Evolutionary conservation across 306 rosid species (phyloP).

Genomic region (Begonia peltatifolia): DNA sequence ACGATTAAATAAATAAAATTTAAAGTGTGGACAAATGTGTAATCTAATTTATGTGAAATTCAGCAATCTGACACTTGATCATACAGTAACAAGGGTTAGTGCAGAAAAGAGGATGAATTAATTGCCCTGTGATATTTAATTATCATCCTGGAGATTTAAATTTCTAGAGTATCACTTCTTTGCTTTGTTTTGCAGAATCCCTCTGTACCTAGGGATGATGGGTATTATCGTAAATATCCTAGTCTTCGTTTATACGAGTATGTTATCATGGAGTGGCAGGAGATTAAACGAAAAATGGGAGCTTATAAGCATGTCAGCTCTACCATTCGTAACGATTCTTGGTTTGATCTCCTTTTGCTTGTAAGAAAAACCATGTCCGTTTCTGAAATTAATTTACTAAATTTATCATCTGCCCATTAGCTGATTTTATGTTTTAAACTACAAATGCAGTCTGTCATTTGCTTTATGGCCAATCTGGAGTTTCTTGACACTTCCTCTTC

Average conservation of each 20-base stretch:
- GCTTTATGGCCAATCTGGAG: slow-evolving; percentile 98
- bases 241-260: slow-evolving; percentile 66
- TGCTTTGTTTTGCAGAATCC: slow-evolving; percentile 53
- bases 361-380: slow-evolving; percentile 33
- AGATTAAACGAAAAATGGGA: slow-evolving; percentile 91
- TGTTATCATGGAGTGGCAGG: slow-evolving; percentile 58
- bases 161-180: slow-evolving; percentile 6
- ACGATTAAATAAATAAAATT: too few species aligned
- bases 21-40: too few species aligned
- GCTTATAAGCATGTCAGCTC: slow-evolving; percentile 48
- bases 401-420: slow-evolving; percentile 7
- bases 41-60: too few species aligned
- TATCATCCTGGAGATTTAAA: too few species aligned
- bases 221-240: slow-evolving; percentile 55
- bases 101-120: too few species aligned
- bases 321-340: slow-evolving; percentile 65
- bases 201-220: slow-evolving; percentile 79
- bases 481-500: slow-evolving; percentile 85
- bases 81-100: too few species aligned
- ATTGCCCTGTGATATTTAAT: too few species aligned
- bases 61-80: too few species aligned
- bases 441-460: slow-evolving; percentile 48
- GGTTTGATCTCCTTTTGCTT: slow-evolving; percentile 80
- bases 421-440: slow-evolving; percentile 11
- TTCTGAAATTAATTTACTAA: background rate